Base-by-base conservation (phyloP, 1,139 yeast genomes). In the Pichia sp. region DNA sequence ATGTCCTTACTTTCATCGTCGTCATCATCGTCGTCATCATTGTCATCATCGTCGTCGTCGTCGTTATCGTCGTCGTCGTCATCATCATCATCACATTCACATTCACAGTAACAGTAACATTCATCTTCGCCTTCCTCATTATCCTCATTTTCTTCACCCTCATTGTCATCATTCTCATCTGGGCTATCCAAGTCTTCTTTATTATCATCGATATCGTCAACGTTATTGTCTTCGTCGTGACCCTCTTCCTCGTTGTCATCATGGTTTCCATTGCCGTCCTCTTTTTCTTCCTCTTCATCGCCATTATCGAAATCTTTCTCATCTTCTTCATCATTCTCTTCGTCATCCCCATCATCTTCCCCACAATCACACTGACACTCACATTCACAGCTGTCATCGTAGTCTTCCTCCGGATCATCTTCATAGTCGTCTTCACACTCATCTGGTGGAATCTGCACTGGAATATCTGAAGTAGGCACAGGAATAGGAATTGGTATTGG, bases 241-340 rank as follows among this genome's bases (percentile, higher is more conserved):
- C 28, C 42, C 10, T 41, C 44, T 13, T 45, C 51, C 13, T 48
- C 41, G 7, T 46, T 46, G 16, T 47, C 44, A 5, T n/a, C n/a
- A n/a, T n/a, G n/a, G n/a, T n/a, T n/a, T n/a, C n/a, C n/a, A n/a
- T n/a, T n/a, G n/a, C n/a, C n/a, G 21, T 34, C 49, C 19, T 44
- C 46, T 21, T 23, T 28, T 8, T 52, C 53, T 12, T 34, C 44
- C 18, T 42, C 51, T 18, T 34, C 51, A 26, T 46, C 46, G 9
- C 41, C 45, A 18, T 50, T 46, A 8, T 26, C 37, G 3, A n/a
- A 5, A 9, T 31, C 36, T 7, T 31, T 36, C 12, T 43, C 42
- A 39, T 34, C 46, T 19, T 51, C 51, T 28, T 36, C 47, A 8
- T 41, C 41, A 7, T 23, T 2, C 2, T 40, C 41, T 12, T 21